A percentile compares a stretch with the other conserved stretches of the same genome.
Evolutionary conservation across 2,329 filamentous ascomycete species (phyloP).

Genomic region (Harringtonia lauricola): DNA sequence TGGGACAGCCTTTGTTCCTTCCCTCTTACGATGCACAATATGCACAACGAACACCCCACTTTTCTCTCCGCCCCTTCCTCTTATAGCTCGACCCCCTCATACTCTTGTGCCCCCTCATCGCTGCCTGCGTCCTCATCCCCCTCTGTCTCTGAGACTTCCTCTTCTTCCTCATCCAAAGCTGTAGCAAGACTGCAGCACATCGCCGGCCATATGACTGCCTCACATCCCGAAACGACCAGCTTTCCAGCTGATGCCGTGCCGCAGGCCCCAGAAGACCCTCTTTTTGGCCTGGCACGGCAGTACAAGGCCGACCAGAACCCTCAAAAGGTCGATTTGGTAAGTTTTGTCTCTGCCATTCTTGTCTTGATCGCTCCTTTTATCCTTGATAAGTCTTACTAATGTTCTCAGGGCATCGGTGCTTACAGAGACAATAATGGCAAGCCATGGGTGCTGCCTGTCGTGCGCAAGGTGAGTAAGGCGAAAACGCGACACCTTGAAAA

Average conservation of each 20-base stretch:
- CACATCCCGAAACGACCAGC: slow-evolving; percentile 42
- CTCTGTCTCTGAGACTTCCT: background rate
- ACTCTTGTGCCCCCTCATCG: slow-evolving; percentile 21
- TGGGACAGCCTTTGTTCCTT: background rate
- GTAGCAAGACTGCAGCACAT: slow-evolving; percentile 49
- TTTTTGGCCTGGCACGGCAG: slow-evolving; percentile 83
- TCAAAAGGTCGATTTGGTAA: no score
- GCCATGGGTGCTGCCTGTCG: slow-evolving; percentile 92
- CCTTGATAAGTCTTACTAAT: background rate
- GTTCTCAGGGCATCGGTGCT: slow-evolving; percentile 61
- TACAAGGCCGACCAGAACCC: slow-evolving; percentile 80
- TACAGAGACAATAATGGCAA: slow-evolving; percentile 94
- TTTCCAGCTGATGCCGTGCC: slow-evolving; percentile 72
- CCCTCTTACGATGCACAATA: slow-evolving; percentile 1
- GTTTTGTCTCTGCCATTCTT: slow-evolving; percentile 15
- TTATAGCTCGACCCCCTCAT: background rate
- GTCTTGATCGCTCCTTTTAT: background rate
- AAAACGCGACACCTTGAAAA: slow-evolving; percentile 56
- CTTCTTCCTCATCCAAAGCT: slow-evolving; percentile 27
- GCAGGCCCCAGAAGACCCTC: slow-evolving; percentile 85
- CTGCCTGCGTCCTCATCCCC: slow-evolving; percentile 13
- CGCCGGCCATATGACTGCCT: slow-evolving; percentile 50
- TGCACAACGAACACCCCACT: slow-evolving; percentile 8
- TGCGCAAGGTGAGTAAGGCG: slow-evolving; percentile 38
- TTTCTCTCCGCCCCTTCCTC: slow-evolving; percentile 1